A percentile compares a stretch with the other conserved stretches of the same genome.
phyloP scores from a whole-genome alignment of 2,329 filamentous ascomycete species.

The Amauroascus verrucosus region DNA sequence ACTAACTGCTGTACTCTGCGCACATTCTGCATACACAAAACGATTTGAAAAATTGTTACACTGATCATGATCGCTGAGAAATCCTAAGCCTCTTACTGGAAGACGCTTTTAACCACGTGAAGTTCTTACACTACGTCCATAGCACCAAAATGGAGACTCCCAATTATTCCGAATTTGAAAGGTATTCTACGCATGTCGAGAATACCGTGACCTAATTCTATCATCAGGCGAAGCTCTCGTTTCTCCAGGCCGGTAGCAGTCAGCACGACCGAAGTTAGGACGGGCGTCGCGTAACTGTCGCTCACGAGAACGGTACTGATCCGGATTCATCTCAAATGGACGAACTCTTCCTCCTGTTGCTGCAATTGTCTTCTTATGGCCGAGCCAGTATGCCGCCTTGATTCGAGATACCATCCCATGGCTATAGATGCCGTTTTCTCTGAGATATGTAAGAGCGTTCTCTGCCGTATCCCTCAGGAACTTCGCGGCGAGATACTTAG shows the following conservation, averaged over 20 bases:
- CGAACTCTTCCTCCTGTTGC: conserved; percentile 21
- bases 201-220: background rate
- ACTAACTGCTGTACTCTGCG: too few relatives aligned
- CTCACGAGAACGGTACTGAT: conserved; percentile 2
- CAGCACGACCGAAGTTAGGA: conserved; percentile 15
- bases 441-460: conserved; percentile 31
- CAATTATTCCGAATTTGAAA: too few relatives aligned
- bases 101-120: too few relatives aligned
- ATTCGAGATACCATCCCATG: conserved; percentile 28
- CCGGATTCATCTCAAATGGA: conserved; percentile 9
- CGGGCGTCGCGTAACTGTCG: conserved; percentile 2
- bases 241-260: conserved; percentile 22
- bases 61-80: too few relatives aligned
- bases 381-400: conserved; percentile 25
- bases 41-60: too few relatives aligned
- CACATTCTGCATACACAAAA: too few relatives aligned
- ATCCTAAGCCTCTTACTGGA: too few relatives aligned
- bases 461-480: conserved; percentile 39
- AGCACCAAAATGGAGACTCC: background rate
- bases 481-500: conserved; percentile 24
- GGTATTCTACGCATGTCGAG: background rate
- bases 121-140: too few relatives aligned
- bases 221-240: background rate
- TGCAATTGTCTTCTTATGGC: conserved; percentile 25
- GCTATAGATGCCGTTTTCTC: conserved; percentile 18